Evolutionary conservation across 2,329 filamentous ascomycete genomes (phyloP).

Genomic region (Ilyonectria destructans): DNA sequence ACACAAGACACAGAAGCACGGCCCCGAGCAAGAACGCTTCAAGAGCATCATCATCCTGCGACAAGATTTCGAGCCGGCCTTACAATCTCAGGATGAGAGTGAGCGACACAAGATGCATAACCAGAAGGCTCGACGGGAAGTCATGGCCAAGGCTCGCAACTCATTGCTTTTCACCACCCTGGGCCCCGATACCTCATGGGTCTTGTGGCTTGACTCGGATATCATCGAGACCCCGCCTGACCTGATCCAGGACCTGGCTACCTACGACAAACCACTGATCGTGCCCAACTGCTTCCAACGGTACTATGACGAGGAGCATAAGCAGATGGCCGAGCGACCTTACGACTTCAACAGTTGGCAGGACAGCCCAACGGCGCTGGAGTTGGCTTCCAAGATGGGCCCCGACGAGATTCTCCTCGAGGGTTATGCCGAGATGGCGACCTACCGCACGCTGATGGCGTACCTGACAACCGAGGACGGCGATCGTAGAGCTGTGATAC

Average conservation of each 20-base stretch:
- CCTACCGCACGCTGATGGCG: conserved; percentile 93
- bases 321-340: conserved; percentile 81
- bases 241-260: conserved; percentile 92
- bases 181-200: conserved; percentile 93
- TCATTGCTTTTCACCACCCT: conserved; percentile 96
- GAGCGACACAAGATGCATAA: conserved; percentile 94
- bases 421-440: conserved; percentile 93
- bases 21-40: conserved; percentile 86
- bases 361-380: conserved; percentile 85
- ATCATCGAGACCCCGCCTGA: conserved; percentile 89
- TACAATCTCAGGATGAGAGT: conserved; percentile 85
- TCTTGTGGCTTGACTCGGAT: conserved; percentile 95
- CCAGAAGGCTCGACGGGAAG: conserved; percentile 87
- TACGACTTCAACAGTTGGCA: conserved; percentile 99
- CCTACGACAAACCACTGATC: conserved; percentile 90
- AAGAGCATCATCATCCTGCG: conserved; percentile 94
- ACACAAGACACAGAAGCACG: conserved; percentile 84
- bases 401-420: conserved; percentile 94
- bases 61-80: conserved; percentile 91
- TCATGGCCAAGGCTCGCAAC: conserved; percentile 95
- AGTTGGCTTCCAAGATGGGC: conserved; percentile 85
- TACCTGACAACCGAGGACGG: conserved; percentile 77
- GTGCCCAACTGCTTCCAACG: conserved; percentile 97
- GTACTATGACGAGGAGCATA: conserved; percentile 79
- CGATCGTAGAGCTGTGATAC: conserved; percentile 75